Evolutionary conservation across 495 filamentous ascomycete genomes (phyloP), one percentile per base, ranked within the genome.

Genomic region (Amorphotheca resinae): DNA sequence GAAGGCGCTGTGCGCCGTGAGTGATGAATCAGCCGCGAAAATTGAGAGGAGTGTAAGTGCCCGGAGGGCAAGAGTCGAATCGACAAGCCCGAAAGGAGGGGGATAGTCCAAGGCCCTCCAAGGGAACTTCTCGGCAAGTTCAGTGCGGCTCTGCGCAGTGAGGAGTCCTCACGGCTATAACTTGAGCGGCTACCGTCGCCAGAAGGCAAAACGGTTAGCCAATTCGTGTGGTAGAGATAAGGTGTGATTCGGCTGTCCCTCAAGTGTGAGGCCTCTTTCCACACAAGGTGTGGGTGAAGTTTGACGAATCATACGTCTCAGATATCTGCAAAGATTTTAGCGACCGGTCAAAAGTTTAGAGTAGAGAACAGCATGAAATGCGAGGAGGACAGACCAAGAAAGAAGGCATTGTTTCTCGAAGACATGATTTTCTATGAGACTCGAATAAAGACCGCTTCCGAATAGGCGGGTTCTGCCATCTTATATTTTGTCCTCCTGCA

Each of bases 291-390:
- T 40, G 21, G 20, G 23, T 40, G 38, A 25, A 28, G 9, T 40
- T 22, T 5, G 21, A 16, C 38, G 38, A 40, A 40, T 40, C 38
- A 40, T n/a, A 14, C 12, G 38, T 15, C 23, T 15, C 25, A 22
- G 16, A 26, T 28, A 14, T 17, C 22, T 40, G 38, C 38, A 40
- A 4, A 40, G 8, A 14, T 17, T 28, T 40, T 40, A 40, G 38
- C 38, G 38, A 40, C 12, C 21, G 9, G 18, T 38, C 36, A 18
- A 38, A 38, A 38, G 36, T 38, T 38, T 18, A 18, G 22, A 21
- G 16, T 21, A 1, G 15, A 5, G 32, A 16, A n/a, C 9, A 21
- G 18, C 12, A 4, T 22, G 22, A 11, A 28, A 40, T 12, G 22
- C 21, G 14, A 40, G 36, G 15, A 20, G 22, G 8, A 9, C 21